Conservation (phyloP, 345 rosid species). For the Clausena lansium region DNA sequence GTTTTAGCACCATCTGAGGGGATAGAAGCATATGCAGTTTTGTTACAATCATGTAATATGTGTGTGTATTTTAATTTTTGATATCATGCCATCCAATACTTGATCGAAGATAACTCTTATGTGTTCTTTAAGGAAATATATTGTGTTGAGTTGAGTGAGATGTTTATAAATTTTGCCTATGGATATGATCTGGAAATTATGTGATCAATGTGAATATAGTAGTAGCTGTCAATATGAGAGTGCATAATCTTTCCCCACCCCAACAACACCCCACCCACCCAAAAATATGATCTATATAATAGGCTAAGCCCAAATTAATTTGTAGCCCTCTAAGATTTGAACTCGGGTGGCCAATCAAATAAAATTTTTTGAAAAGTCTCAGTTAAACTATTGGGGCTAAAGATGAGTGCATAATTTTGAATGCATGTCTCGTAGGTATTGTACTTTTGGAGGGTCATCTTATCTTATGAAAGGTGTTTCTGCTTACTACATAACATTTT, state of each 20-base stretch:
- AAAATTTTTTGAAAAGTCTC: too few species aligned
- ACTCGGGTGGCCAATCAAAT: too few species aligned
- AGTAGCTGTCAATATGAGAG: background rate
- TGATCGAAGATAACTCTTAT: background rate
- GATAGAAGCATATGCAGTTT: background rate
- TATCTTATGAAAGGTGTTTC: background rate
- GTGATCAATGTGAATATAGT: background rate
- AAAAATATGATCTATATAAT: too few species aligned
- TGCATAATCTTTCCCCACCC: background rate
- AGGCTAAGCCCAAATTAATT: too few species aligned
- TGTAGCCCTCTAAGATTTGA: too few species aligned
- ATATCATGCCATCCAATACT: background rate
- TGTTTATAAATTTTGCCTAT: background rate
- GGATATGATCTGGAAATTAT: background rate
- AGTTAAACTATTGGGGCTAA: too few species aligned
- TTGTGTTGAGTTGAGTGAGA: background rate
- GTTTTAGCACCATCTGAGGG: background rate
- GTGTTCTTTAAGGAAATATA: background rate
- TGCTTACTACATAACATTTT: background rate
- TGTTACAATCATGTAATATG: background rate
- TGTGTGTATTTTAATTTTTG: background rate
- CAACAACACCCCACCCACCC: too few species aligned
- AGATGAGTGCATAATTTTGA: background rate
- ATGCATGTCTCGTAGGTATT: background rate
- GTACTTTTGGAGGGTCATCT: background rate